Conservation (phyloP, 805 yeast species). For the Yarrowia hollandica region DNA sequence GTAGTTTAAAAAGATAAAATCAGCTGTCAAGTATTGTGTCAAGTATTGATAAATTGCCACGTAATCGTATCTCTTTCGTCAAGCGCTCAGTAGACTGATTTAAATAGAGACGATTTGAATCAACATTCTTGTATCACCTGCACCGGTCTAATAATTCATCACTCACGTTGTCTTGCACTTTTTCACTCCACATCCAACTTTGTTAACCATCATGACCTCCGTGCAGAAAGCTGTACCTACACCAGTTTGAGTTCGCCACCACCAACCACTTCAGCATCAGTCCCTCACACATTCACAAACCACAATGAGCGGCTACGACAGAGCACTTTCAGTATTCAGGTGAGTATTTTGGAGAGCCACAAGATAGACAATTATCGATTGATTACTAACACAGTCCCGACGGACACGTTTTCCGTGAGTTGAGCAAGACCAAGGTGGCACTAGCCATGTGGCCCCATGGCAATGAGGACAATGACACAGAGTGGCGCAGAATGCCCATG, state of each 20-base stretch:
- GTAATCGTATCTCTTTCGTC: too few species aligned
- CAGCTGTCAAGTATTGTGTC: too few species aligned
- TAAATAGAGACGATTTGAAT: too few species aligned
- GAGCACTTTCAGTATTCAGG: slow-evolving; percentile 97
- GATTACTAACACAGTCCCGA: slow-evolving; percentile 64
- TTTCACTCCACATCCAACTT: background rate
- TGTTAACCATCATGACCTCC: background rate
- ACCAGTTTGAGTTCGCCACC: slow-evolving; percentile 17
- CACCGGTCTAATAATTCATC: too few species aligned
- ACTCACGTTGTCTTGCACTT: too few species aligned
- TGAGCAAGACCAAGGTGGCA: slow-evolving; percentile 1
- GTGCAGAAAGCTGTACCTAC: slow-evolving; percentile 2
- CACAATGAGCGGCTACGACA: slow-evolving; percentile 95
- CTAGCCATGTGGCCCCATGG: background rate
- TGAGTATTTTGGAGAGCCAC: slow-evolving; percentile 44
- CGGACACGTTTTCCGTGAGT: slow-evolving; percentile 93
- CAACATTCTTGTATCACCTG: too few species aligned
- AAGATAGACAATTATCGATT: background rate
- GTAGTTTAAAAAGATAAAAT: too few species aligned
- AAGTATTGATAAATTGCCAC: too few species aligned
- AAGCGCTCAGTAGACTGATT: too few species aligned
- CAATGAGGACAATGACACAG: background rate
- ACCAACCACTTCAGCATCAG: slow-evolving; percentile 13
- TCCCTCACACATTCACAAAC: slow-evolving; percentile 17
- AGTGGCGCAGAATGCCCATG: background rate